Percentiles rank a stretch among this genome's conserved stretches.
These are phyloP conservation scores for Lathyrus oleraceus DNA, from an alignment of 306 rosid species.

Conservation along the genomic window DNA sequence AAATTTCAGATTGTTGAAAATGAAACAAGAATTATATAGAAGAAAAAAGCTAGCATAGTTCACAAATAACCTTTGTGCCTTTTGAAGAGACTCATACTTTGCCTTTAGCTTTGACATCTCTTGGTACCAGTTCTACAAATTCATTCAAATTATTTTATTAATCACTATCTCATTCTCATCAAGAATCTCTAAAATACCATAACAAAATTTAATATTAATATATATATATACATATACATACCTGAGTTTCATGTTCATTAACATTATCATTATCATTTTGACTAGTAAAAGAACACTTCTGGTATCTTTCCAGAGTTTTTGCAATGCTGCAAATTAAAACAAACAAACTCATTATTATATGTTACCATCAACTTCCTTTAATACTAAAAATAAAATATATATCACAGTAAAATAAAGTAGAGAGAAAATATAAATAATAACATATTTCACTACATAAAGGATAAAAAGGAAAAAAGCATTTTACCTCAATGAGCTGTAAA, in stretches of 20 bases:
- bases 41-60: background rate
- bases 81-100: slow-evolving; percentile 80
- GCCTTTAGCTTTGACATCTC: slow-evolving; percentile 72
- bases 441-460: background rate
- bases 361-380: background rate
- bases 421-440: too few species aligned
- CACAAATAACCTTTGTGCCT: slow-evolving; percentile 65
- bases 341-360: background rate
- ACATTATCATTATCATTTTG: slow-evolving; percentile 43
- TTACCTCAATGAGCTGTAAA: background rate
- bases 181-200: background rate
- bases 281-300: slow-evolving; percentile 58
- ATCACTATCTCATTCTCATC: background rate
- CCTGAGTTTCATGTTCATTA: slow-evolving; percentile 72
- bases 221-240: slow-evolving; percentile 1
- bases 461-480: background rate
- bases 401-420: too few species aligned
- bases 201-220: background rate
- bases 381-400: too few species aligned
- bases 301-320: slow-evolving; percentile 78
- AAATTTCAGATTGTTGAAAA: background rate
- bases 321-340: slow-evolving; percentile 42
- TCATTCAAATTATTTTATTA: background rate
- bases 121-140: slow-evolving; percentile 72
- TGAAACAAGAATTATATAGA: background rate